Percentiles rank a stretch among this genome's conserved stretches.
phyloP scores from a whole-genome alignment of 2,329 filamentous ascomycete species.

The Trichoderma sp. region DNA sequence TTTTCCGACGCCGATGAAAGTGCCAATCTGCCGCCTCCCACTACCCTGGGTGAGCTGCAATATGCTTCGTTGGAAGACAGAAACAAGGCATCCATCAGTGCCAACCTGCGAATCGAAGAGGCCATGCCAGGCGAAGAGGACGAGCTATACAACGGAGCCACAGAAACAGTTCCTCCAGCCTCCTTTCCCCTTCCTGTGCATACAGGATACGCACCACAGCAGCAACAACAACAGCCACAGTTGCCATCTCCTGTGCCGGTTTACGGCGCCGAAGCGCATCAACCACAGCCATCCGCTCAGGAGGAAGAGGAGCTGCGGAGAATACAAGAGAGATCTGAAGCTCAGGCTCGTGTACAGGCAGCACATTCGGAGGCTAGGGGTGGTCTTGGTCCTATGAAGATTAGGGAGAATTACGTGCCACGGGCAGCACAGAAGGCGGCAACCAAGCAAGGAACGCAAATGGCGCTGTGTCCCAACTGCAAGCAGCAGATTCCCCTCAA shows the following conservation, averaged over 20 bases:
- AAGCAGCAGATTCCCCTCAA: conserved; percentile 83
- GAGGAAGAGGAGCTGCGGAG: conserved; percentile 64
- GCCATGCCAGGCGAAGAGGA: conserved; percentile 81
- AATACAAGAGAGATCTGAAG: conserved; percentile 64
- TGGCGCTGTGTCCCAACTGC: conserved; percentile 88
- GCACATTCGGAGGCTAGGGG: conserved; percentile 76
- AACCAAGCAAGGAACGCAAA: conserved; percentile 63
- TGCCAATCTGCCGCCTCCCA: conserved; percentile 82
- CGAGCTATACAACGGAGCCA: conserved; percentile 52
- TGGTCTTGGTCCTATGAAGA: conserved; percentile 74
- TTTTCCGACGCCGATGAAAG: conserved; percentile 90
- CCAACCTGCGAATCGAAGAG: conserved; percentile 87
- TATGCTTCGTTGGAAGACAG: conserved; percentile 94
- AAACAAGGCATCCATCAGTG: conserved; percentile 81
- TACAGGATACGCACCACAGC: conserved; percentile 44
- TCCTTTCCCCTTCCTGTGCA: conserved; percentile 49
- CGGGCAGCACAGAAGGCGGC: conserved; percentile 73
- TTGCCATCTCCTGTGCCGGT: conserved; percentile 44
- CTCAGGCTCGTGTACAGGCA: conserved; percentile 67
- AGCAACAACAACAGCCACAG: conserved; percentile 31
- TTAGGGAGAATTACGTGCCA: conserved; percentile 90
- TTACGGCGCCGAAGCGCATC: conserved; percentile 29
- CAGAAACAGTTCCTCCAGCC: conserved; percentile 37
- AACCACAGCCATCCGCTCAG: conserved; percentile 43
- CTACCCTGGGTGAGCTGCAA: conserved; percentile 86